Evolutionary conservation across 1,284 basidiomycete genomes (phyloP), one percentile per base, ranked within the genome.

Genomic region (Puccinia coronata): DNA sequence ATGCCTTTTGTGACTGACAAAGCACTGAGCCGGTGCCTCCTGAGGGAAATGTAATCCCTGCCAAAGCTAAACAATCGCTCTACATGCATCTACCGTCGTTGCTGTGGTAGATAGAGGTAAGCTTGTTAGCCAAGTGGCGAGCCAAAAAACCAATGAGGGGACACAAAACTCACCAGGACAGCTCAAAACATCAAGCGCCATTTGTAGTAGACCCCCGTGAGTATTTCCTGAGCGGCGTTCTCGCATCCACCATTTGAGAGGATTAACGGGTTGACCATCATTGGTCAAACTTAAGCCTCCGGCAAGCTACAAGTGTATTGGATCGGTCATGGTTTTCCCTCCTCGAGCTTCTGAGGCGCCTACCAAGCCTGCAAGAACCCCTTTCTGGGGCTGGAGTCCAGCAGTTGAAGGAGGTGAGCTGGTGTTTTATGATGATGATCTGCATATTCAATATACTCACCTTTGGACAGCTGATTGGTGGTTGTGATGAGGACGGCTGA

Each of bases 1-100:
- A 36, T 65, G 1, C 63, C 34, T 23, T 39, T n/a, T 28, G 12
- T 65, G 23, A 41, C 63, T 20, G 23, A 65, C 3, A 11, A 11
- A 4, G 63, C 34, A 43, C 34, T 41, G 63, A 41, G 34, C 3
- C 63, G 11, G 16, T 41, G 63, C 39, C 34, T 36, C 39, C 34
- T 31, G 18, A 63, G 34, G 20, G 28, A 34, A 9, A 63, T 28
- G 25, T 69, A 49, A 41, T 69, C 39, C 65, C 65, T n/a, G 39
- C 65, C 65, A 69, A 69, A 69, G 41, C 39, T 69, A 31, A 69
- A 69, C 3, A 41, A 69, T 69, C 47, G 65, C n/a, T 69, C 43
- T 4, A 69, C n/a, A n/a, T n/a, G n/a, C 20, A 25, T 69, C 65
- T 2, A 69, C 65, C 20, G 65, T 69, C 39, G 65, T 69, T 25